Conservation (phyloP, 192 early-diverging fungal genomes). For the Podila minutissima region DNA sequence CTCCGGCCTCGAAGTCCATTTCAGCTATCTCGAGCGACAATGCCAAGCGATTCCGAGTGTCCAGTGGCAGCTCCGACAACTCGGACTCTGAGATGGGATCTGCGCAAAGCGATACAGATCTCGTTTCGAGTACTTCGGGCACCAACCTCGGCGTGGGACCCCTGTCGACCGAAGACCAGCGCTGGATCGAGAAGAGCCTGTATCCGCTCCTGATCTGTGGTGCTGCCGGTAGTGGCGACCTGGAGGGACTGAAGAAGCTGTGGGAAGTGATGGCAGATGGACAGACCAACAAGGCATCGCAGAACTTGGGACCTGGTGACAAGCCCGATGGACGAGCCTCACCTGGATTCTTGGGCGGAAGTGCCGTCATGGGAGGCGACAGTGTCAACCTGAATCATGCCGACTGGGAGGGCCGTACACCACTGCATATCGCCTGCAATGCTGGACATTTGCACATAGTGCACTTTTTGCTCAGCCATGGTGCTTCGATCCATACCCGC, state of each 20-base stretch:
- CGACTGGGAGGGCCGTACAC: conserved; percentile 70
- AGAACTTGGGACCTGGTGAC: conserved; percentile 15
- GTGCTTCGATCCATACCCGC: conserved; percentile 90
- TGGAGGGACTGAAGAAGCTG: conserved; percentile 78
- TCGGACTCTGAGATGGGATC: conserved; percentile 16
- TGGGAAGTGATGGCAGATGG: conserved; percentile 56
- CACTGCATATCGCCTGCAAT: conserved; percentile 87
- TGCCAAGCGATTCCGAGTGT: background rate
- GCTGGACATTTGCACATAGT: conserved; percentile 79
- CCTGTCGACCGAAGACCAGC: conserved; percentile 62
- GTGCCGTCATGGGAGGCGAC: conserved; percentile 26
- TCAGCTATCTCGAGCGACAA: background rate
- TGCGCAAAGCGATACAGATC: background rate
- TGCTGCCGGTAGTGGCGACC: conserved; percentile 84
- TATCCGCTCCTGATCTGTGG: conserved; percentile 89
- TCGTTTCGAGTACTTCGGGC: background rate
- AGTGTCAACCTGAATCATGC: conserved; percentile 14
- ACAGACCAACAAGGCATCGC: conserved; percentile 16
- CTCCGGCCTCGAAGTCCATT: background rate
- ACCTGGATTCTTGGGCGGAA: conserved; percentile 36
- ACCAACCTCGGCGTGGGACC: conserved; percentile 33
- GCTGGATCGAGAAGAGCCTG: conserved; percentile 78
- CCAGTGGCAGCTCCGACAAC: background rate
- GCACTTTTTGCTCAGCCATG: conserved; percentile 80
- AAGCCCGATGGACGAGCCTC: background rate